Evolutionary conservation across 805 yeast species (phyloP), one percentile per base, ranked within the genome.

Genomic region (Yarrowia osloensis): DNA sequence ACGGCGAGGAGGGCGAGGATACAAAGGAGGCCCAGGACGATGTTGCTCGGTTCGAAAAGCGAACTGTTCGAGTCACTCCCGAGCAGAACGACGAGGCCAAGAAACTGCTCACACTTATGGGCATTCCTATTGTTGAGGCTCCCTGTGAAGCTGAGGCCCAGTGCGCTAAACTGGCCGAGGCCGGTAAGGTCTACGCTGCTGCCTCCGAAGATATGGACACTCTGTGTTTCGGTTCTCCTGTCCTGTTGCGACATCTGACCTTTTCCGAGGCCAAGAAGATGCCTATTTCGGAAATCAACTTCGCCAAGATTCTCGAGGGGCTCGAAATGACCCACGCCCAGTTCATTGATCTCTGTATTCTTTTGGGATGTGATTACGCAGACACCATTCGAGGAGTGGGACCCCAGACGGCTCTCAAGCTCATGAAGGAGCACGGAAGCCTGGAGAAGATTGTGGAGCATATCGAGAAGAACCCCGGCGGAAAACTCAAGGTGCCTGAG

Each of bases 171-270:
- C 79, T 95, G 57, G 98, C 98, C 3, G 85, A 86, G 68, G 85
- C 86, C 13, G 98, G 97, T 1, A 92, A 91, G 74, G 98, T 94
- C 0, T 95, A 88, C 75, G 99, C 97, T 9, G 97, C 98, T 2
- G 99, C 98, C 0, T 89, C 97, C 6, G 99, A 95, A 76, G 99
- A 95, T 85, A 95, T 95, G 99, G 99, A 95, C 78, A 95, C 99
- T 0, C 77, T 95, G 67, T 95, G 98, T 74, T 95, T 94, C 75
- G 88, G 86, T 67, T 90, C 98, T 1, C 95, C 97, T 6, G 86
- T 79, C 68, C 79, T 95, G 66, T 81, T 95, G 69, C 84, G 99
- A 71, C 97, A 95, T 76, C 82, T 95, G 76, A 95, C 98, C 0
- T 95, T 93, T 71, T 87, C 98, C 1, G 99, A 95, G 75, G 94